Base-by-base conservation (phyloP, 805 yeast genomes). In the Starmerella stellata region DNA sequence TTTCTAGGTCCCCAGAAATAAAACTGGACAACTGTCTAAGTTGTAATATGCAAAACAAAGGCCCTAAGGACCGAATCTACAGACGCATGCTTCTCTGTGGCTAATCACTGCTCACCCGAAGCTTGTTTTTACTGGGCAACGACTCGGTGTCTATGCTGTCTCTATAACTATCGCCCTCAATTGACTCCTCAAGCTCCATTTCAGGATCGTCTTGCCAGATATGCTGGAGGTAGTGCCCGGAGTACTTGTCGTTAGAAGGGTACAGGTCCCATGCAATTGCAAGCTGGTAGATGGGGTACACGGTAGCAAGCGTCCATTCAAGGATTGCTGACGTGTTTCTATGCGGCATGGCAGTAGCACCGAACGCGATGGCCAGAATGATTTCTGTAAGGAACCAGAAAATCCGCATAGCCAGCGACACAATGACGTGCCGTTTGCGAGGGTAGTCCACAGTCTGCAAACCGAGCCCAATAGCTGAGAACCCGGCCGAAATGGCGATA, bases 281-380 rank as follows among this genome's bases (percentile, higher is more conserved):
- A 4, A 76, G 52, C 48, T 75, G 68, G 43, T 78, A 62, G 27
- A 75, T 48, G 4, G 93, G 90, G 55, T 78, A 85, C 74, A 81
- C 76, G 59, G 75, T 85, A 8, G 87, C 74, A 30, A 85, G 57
- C 3, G 74, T 54, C 96, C 96, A 87, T 58, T 87, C 96, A 54
- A 77, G 72, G 16, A 65, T 62, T 0, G 83, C 82, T 29, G 66
- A 60, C 3, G 69, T 68, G 45, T 67, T 60, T 31, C 57, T 49
- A 25, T 64, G 62, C 8, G 55, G 54, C 53, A 54, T 51, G 35
- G 57, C 50, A 27, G 42, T 36, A 14, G 46, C 38, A 2, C 55
- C 65, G 47, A 81, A 87, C 24, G 70, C 65, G 23, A 77, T 57
- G 3, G 87, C 93, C 52, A 80, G 68, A 0, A 63, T 72, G 15